Conservation (phyloP, 345 rosid species). For the Jatropha curcas region DNA sequence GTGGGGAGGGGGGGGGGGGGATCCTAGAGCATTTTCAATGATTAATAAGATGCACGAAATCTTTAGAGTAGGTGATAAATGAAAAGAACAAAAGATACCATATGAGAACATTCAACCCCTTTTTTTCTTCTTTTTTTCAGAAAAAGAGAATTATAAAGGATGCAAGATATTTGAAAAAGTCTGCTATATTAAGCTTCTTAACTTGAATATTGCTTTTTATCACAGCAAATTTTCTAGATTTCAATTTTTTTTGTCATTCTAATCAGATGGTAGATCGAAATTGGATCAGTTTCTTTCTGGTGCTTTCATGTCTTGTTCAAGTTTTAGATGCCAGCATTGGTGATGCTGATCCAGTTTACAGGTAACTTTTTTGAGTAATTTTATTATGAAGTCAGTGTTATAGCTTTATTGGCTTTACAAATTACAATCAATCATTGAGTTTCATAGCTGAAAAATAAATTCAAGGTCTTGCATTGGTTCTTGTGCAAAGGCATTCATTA, state of each 20-base stretch:
- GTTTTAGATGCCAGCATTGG: constrained; percentile 28
- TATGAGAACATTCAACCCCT: not conserved
- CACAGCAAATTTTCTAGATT: not conserved
- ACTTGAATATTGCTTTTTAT: not conserved
- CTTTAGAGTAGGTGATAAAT: not conserved
- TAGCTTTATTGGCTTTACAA: constrained; percentile 5
- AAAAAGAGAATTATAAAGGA: not conserved
- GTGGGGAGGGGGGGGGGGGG: too few species aligned
- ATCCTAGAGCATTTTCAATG: not conserved
- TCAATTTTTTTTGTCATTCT: not conserved
- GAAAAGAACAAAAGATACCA: not conserved
- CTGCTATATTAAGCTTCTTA: not conserved
- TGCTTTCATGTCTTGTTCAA: constrained; percentile 22
- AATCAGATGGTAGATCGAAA: constrained; percentile 20
- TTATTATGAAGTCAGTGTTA: not conserved
- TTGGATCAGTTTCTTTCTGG: constrained; percentile 10
- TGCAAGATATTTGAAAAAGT: too few species aligned
- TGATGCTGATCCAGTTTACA: constrained; percentile 32
- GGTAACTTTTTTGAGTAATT: constrained; percentile 7
- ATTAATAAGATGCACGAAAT: not conserved
- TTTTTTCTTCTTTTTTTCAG: not conserved
- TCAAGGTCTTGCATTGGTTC: constrained; percentile 1
- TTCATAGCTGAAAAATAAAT: too few species aligned
- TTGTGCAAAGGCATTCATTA: not conserved
- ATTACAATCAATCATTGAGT: too few species aligned